phyloP scores from a whole-genome alignment of 768 basidiomycete genomes.

The Podaxis sp. region DNA sequence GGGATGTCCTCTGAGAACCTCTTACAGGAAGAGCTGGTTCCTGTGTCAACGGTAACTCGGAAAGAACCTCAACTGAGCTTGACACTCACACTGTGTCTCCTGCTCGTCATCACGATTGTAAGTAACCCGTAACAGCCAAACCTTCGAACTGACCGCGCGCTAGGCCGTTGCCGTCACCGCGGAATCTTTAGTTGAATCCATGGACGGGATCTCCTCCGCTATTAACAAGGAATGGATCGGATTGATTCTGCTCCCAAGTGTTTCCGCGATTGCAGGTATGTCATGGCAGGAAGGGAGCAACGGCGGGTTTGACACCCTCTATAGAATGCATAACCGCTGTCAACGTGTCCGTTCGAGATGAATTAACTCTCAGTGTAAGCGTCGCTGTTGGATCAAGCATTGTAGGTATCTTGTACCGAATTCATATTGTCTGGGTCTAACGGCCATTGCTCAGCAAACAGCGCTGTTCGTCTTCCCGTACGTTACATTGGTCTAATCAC shows the following conservation, averaged over 20 bases:
- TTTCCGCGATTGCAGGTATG: slow-evolving; percentile 75
- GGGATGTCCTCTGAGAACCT: not conserved
- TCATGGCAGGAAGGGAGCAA: not conserved
- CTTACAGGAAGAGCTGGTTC: not conserved
- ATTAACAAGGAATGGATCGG: slow-evolving; percentile 90
- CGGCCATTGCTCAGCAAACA: slow-evolving; percentile 53
- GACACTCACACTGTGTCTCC: slow-evolving; percentile 51
- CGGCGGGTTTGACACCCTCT: slow-evolving; percentile 8
- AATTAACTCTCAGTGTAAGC: slow-evolving; percentile 79
- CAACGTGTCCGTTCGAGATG: slow-evolving; percentile 84
- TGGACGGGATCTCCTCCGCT: slow-evolving; percentile 70
- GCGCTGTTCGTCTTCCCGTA: slow-evolving; percentile 50
- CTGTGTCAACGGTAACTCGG: slow-evolving; percentile 16
- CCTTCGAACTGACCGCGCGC: not conserved
- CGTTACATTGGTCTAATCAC: slow-evolving; percentile 1
- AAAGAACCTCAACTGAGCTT: slow-evolving; percentile 60
- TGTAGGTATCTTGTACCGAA: slow-evolving; percentile 37
- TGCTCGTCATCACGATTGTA: slow-evolving; percentile 65
- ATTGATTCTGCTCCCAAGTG: slow-evolving; percentile 83
- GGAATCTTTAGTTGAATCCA: slow-evolving; percentile 76
- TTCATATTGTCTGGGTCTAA: not conserved
- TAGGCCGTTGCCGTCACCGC: slow-evolving; percentile 59
- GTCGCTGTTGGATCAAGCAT: slow-evolving; percentile 82
- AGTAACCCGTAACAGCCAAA: slow-evolving; percentile 23
- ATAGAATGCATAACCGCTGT: slow-evolving; percentile 87